A percentile compares a stretch with the other conserved stretches of the same genome.
Conservation (phyloP, 2,329 filamentous ascomycete genomes). For the Talaromyces sp. region DNA sequence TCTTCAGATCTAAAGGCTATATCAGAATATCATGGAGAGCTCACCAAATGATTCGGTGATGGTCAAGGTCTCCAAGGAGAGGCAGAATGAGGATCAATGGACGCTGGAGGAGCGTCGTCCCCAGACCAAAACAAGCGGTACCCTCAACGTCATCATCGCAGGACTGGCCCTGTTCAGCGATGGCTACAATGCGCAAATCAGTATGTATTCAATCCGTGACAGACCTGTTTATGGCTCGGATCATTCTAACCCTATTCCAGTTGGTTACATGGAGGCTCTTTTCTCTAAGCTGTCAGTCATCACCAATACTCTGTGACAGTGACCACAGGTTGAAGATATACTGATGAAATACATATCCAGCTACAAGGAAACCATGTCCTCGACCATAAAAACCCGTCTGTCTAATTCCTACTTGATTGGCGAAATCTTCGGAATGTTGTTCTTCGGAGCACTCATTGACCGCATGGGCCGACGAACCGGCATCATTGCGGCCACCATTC, state of each 20-base stretch:
- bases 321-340: no score
- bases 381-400: slow-evolving; percentile 53
- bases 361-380: slow-evolving; percentile 36
- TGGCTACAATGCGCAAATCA: slow-evolving; percentile 44
- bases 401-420: slow-evolving; percentile 61
- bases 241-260: slow-evolving; percentile 13
- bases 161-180: slow-evolving; percentile 43
- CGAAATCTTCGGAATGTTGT: slow-evolving; percentile 59
- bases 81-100: slow-evolving; percentile 6
- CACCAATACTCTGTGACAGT: no score
- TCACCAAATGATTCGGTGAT: slow-evolving; percentile 17
- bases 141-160: slow-evolving; percentile 39
- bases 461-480: slow-evolving; percentile 55
- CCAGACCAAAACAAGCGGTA: slow-evolving; percentile 24
- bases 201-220: slow-evolving; percentile 7
- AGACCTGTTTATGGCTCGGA: no score
- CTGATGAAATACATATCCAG: no score
- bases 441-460: slow-evolving; percentile 56
- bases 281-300: slow-evolving; percentile 32
- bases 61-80: slow-evolving; percentile 9
- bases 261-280: slow-evolving; percentile 42
- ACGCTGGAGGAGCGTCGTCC: slow-evolving; percentile 9
- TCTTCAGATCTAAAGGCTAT: neutral
- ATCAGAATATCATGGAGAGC: neutral
- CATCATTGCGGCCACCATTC: slow-evolving; percentile 50